Conservation (phyloP, 1,284 basidiomycete genomes). For the Prillingera fragicola region DNA sequence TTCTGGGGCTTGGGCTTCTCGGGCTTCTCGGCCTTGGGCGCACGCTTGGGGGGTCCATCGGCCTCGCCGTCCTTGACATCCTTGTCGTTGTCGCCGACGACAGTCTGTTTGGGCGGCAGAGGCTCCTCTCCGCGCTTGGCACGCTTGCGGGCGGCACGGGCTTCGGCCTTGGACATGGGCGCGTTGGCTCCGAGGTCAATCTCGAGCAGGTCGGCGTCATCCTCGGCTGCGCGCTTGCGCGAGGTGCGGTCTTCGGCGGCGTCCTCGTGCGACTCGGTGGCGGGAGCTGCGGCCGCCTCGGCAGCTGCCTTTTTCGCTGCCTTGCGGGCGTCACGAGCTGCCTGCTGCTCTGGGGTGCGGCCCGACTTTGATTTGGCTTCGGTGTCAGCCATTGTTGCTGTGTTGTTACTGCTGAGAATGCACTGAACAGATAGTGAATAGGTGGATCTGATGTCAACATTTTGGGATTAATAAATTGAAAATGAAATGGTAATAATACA, state of each 20-base stretch:
- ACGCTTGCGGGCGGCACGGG: constrained; percentile 42
- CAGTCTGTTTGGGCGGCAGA: constrained; percentile 14
- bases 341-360: constrained; percentile 40
- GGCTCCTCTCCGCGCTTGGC: constrained; percentile 30
- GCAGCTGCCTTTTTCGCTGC: constrained; percentile 26
- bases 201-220: constrained; percentile 36
- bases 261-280: constrained; percentile 2
- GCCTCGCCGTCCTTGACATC: constrained; percentile 6
- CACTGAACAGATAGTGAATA: not conserved
- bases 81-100: constrained; percentile 18
- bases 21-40: constrained; percentile 59
- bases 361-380: constrained; percentile 53
- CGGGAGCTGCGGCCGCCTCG: constrained; percentile 4
- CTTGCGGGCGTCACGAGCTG: constrained; percentile 38
- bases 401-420: too few species aligned
- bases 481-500: not conserved
- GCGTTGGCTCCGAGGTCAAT: constrained; percentile 44
- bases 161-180: constrained; percentile 47
- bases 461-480: constrained; percentile 6
- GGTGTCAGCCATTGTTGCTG: constrained; percentile 29
- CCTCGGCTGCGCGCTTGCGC: constrained; percentile 21
- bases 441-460: constrained; percentile 20
- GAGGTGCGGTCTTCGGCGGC: constrained; percentile 9
- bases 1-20: constrained; percentile 58
- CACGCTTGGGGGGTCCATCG: constrained; percentile 36